Base-by-base conservation (phyloP, 352 stramenopile species). In the Nothophytophthora sp. region DNA sequence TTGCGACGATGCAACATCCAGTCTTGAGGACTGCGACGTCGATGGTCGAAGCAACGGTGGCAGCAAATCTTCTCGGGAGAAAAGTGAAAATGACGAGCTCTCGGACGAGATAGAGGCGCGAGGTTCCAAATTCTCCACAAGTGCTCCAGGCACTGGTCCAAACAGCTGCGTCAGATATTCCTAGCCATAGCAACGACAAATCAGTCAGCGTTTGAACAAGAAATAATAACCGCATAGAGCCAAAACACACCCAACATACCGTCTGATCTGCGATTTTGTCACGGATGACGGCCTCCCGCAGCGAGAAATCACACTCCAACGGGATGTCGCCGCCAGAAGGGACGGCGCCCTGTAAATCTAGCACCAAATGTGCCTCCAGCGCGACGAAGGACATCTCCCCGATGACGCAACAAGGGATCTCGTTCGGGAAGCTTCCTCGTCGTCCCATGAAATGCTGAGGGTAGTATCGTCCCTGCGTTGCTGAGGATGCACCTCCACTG, bases 231-330 rank as follows among this genome's bases (percentile, higher is more conserved):
- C 29, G 36, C 22, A 47, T 11, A 10, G 32, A 58, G 6, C 33
- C 13, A 45, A 20, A 38, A 15, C 28, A 27, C 5, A 29, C 22
- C 27, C 38, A 30, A 47, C 60, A 16, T 67, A 86, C 74, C 49
- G 57, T 55, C 47, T 60, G 64, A 53, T 83, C 69, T 28, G 66
- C 58, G 29, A 86, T 73, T 62, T 70, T 73, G 39, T 86, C 74
- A 23, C 52, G 46, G 10, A 86, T 68, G 20, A 69, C 43, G 11
- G 41, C 47, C 51, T 73, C 57, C 32, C 73, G 60, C 35, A 86
- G 39, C 1, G 72, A 81, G 41, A 86, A 75, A 1, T 80, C 57
- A 28, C 63, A 81, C 51, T 67, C 45, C 10, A 78, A 29, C 5
- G 43, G n/a, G n/a, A 19, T 47, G 18, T 51, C 34, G 11, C 20